Evolutionary conservation across 495 filamentous ascomycete species (phyloP), one percentile per base, ranked within the genome.

Genomic region (Penicillium lividum): DNA sequence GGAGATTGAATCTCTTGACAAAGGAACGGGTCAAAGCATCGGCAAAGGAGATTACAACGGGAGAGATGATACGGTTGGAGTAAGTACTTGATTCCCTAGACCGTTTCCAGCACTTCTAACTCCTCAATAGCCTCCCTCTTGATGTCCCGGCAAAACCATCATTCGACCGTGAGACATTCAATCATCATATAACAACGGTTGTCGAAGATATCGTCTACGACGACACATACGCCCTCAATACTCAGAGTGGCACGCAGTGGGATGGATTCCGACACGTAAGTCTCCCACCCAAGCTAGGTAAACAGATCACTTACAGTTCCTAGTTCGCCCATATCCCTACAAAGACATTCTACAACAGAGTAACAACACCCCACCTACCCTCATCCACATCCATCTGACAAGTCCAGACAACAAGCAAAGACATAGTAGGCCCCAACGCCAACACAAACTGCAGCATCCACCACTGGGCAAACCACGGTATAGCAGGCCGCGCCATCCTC

Each of bases 241-340:
- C 88, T 0, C 88, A 91, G 64, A 82, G 81, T 62, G 81, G 83
- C 18, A 86, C 84, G 3, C 89, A 92, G 69, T 91, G 89, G 89
- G 89, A 92, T 68, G 85, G 86, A 25, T 84, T 91, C 51, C 71
- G 85, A 52, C 87, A 90, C 64, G 80, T 83, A 70, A 34, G 65
- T 62, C n/a, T 29, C 38, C 11, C n/a, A 31, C 8, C 7, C 42
- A 40, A 16, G 5, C 4, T 50, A 47, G 29, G 51, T 34, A 9
- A n/a, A 33, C 27, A 22, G 22, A 22, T 43, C 16, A 42, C 22
- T 36, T 2, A 36, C 33, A 9, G 0, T 36, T 9, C 4, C 9
- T 11, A 79, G 70, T 72, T 78, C 54, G 69, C 72, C 13, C 76
- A 82, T 54, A 62, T 79, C 5, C 63, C 69, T 29, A 75, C 72